Evolutionary conservation across 208 protist species (phyloP).

Genomic region (Blastocrithidia nonstop): DNA sequence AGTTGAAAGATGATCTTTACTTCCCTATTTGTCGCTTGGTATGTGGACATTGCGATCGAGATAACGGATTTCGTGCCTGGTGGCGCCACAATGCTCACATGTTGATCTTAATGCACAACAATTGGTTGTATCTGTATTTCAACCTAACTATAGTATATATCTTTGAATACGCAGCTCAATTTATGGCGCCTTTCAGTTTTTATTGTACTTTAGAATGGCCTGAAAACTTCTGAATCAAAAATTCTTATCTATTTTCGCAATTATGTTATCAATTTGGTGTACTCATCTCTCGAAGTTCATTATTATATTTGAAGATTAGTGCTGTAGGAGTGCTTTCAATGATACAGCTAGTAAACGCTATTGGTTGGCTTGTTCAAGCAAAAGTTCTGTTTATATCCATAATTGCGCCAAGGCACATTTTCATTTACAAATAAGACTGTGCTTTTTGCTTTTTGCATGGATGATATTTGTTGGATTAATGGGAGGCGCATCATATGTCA

Average conservation of each 20-base stretch:
- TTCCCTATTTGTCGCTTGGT: conserved; percentile 15
- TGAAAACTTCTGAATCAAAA: conserved; percentile 45
- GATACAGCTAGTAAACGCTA: conserved; percentile 73
- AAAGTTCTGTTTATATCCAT: conserved; percentile 45
- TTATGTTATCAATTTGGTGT: conserved; percentile 88
- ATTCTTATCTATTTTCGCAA: conserved; percentile 67
- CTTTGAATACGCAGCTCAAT: conserved; percentile 74
- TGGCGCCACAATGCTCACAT: conserved; percentile 20
- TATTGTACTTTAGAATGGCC: conserved; percentile 18
- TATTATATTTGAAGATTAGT: conserved; percentile 63
- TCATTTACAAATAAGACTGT: conserved; percentile 20
- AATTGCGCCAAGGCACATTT: conserved; percentile 11
- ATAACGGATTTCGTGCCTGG: conserved; percentile 15
- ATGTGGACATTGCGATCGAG: conserved; percentile 11
- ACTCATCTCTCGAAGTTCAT: conserved; percentile 67
- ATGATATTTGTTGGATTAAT: conserved; percentile 86
- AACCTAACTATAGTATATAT: conserved; percentile 76
- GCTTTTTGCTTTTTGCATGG: conserved; percentile 62
- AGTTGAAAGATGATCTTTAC: conserved; percentile 11
- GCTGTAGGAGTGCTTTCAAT: conserved; percentile 70
- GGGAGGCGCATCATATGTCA: conserved; percentile 85
- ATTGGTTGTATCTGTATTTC: conserved; percentile 54
- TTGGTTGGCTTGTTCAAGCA: conserved; percentile 75
- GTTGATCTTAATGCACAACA: conserved; percentile 25
- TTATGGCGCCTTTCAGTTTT: conserved; percentile 72